Evolutionary conservation across 2,329 filamentous ascomycete genomes (phyloP), one percentile per base, ranked within the genome.

Genomic region (Chaetomium sp.): DNA sequence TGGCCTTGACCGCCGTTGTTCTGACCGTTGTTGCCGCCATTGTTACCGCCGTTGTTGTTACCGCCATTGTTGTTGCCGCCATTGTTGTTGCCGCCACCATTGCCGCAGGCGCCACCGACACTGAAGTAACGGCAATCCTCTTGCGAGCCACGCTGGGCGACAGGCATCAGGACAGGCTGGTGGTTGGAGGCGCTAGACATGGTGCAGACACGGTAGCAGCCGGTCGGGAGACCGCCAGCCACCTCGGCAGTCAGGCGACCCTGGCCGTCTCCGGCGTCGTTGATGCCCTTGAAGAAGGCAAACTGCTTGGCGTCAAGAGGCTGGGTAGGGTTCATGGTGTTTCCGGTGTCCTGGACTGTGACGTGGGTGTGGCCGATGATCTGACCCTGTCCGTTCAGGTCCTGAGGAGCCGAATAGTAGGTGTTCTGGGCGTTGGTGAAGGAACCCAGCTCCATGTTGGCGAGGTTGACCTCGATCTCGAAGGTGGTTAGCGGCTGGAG

Each of bases 201-300:
- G 71, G 83, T 85, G 80, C 87, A 90, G 67, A 87, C 76, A 70
- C 87, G 85, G 78, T 89, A 90, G 78, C 84, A 86, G 42, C 87
- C 86, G 3, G 80, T 78, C 3, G 85, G 85, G 2, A 89, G 82
- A 71, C 86, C 87, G 63, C 82, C 84, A 1, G 78, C 76, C 27
- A 89, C 86, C 1, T 74, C 76, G 47, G 86, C 83, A 13, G 78
- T 75, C 12, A 89, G 78, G 5, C 80, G 76, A 58, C 86, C 86
- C 2, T 83, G 70, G 35, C 81, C 82, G 70, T 89, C 81, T 38
- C 85, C 85, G 19, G 76, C 80, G 66, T 87, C 85, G 75, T 88
- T 87, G 77, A 88, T 86, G 66, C 86, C 86, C 80, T 88, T 88
- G 83, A 89, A 88, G 75, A 88, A 88, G 72, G 78, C 83, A 69